Evolutionary conservation across 495 filamentous ascomycete genomes (phyloP).

Genomic region (Talaromyces trachyspermus): DNA sequence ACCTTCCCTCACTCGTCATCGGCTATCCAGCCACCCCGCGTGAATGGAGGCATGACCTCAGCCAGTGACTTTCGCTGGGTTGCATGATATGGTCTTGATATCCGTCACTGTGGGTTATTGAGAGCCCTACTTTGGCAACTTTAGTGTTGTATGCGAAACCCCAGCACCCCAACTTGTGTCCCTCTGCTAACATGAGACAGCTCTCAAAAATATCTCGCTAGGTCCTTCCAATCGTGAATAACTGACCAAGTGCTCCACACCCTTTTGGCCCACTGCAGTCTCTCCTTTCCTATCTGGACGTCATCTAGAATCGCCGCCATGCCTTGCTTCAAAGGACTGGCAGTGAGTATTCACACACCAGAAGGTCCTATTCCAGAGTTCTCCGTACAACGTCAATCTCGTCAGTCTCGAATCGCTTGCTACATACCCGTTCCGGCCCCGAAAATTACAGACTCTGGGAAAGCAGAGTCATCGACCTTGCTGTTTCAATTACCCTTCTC

Average conservation of each 20-base stretch:
- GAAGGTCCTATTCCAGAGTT: conserved; percentile 84
- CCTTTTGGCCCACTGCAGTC: no score
- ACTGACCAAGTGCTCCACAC: no score
- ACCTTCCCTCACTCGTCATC: no score
- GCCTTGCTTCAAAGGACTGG: conserved; percentile 98
- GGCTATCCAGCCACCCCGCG: conserved; percentile 4
- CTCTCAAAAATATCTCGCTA: no score
- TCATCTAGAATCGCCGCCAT: conserved; percentile 36
- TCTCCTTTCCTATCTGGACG: not conserved
- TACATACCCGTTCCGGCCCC: conserved; percentile 93
- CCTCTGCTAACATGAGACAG: no score
- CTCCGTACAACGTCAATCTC: conserved; percentile 88
- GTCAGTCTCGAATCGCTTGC: conserved; percentile 83
- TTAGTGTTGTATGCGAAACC: no score
- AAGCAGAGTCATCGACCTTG: conserved; percentile 85
- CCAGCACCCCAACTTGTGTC: no score
- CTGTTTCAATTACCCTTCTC: conserved; percentile 90
- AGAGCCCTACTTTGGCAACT: no score
- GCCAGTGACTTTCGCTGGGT: conserved; percentile 4
- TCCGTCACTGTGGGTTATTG: not conserved
- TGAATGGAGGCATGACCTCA: conserved; percentile 6
- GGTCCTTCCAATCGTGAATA: no score
- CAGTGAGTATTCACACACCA: conserved; percentile 90
- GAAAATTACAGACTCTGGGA: conserved; percentile 61
- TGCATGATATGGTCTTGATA: not conserved